phyloP scores from a whole-genome alignment of 257 asterid species.

The Cinchona pubescens region DNA sequence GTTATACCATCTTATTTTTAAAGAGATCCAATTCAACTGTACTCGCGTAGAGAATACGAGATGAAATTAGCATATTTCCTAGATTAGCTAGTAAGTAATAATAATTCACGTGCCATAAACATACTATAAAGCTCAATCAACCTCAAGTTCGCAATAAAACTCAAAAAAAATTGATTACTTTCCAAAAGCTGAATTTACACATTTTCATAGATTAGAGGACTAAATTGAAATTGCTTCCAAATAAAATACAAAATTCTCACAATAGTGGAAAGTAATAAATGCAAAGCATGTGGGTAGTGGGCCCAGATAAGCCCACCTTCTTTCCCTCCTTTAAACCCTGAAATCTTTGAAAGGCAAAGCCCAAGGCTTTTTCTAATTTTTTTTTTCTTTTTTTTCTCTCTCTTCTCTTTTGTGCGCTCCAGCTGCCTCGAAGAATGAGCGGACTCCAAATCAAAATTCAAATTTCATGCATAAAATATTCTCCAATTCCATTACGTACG shows the following conservation, averaged over 20 bases:
- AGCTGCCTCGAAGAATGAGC: slow-evolving; percentile 43
- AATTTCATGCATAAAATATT: slow-evolving; percentile 24
- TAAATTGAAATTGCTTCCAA: background rate
- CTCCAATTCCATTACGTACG: slow-evolving; percentile 10
- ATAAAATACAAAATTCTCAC: background rate
- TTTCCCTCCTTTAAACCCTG: slow-evolving; percentile 15
- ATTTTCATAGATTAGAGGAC: background rate
- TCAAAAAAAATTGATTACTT: no score
- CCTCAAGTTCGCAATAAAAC: no score
- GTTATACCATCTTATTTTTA: no score
- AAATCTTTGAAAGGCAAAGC: slow-evolving; percentile 19
- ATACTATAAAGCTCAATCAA: no score
- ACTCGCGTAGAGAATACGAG: no score
- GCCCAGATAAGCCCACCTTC: background rate
- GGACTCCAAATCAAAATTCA: slow-evolving; percentile 44
- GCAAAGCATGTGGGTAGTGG: slow-evolving; percentile 32
- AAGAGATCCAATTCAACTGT: no score
- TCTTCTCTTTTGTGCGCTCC: slow-evolving; percentile 33
- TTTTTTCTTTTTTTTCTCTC: background rate
- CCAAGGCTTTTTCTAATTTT: background rate
- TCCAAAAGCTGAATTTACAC: no score
- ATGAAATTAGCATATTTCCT: no score
- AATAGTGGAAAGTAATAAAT: slow-evolving; percentile 8
- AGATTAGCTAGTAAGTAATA: no score
- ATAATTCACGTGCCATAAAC: no score